Conservation (phyloP, 257 asterid species). For the Gentiana macrophylla region DNA sequence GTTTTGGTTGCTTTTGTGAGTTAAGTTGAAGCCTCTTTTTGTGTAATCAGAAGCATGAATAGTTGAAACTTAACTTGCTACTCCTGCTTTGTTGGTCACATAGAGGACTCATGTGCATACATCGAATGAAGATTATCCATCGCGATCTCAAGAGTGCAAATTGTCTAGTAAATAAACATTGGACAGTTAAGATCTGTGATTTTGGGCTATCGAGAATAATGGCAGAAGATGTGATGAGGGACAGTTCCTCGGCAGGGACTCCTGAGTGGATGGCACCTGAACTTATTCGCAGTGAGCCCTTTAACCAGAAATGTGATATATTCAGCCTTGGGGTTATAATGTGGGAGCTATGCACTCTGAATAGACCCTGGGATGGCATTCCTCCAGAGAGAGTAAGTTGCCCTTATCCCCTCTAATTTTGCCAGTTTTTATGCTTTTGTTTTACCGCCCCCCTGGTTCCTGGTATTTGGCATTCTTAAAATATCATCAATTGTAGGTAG, state of each 20-base stretch:
- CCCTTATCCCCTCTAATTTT: not conserved
- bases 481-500: conserved; percentile 36
- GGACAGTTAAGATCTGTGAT: conserved; percentile 92
- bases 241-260: conserved; percentile 86
- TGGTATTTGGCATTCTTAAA: not conserved
- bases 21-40: not conserved
- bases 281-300: conserved; percentile 78
- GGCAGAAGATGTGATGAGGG: conserved; percentile 48
- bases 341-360: conserved; percentile 93
- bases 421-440: not conserved
- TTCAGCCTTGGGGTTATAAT: conserved; percentile 91
- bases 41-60: not conserved
- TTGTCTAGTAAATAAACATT: conserved; percentile 89
- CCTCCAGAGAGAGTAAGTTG: conserved; percentile 79
- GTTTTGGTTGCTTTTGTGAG: not conserved
- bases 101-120: conserved; percentile 98
- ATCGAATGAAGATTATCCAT: conserved; percentile 91
- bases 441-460: not conserved
- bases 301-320: conserved; percentile 91
- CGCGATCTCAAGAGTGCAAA: conserved; percentile 92
- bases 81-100: conserved; percentile 17
- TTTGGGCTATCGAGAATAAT: conserved; percentile 91
- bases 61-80: not conserved
- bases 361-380: conserved; percentile 83
- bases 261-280: conserved; percentile 99